phyloP scores from a whole-genome alignment of 257 asterid species.

The Euphrasia confusa region DNA sequence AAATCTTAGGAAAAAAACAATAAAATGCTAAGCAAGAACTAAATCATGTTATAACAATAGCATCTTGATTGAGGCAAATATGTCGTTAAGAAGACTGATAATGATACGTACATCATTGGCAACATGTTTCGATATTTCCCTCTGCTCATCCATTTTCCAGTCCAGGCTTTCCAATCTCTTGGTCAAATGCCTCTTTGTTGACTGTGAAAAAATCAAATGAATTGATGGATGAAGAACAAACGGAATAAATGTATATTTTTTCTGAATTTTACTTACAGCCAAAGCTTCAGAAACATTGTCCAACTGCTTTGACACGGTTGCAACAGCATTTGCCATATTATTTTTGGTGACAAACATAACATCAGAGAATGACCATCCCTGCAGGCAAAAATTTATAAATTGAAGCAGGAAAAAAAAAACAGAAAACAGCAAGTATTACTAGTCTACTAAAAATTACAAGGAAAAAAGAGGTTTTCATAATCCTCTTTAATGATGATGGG shows the following conservation, averaged over 20 bases:
- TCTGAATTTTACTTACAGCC: slow-evolving; percentile 44
- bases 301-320: slow-evolving; percentile 70
- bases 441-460: background rate
- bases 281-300: slow-evolving; percentile 69
- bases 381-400: slow-evolving; percentile 21
- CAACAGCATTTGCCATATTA: slow-evolving; percentile 81
- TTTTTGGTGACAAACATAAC: slow-evolving; percentile 73
- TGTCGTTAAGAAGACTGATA: slow-evolving; percentile 11
- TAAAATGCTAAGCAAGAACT: slow-evolving; percentile 13
- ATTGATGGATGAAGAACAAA: slow-evolving; percentile 13
- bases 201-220: slow-evolving; percentile 37
- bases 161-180: slow-evolving; percentile 71
- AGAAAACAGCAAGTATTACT: background rate
- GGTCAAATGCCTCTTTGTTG: slow-evolving; percentile 65
- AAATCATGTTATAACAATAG: slow-evolving; percentile 11
- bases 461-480: background rate
- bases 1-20: slow-evolving; percentile 3
- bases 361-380: slow-evolving; percentile 77
- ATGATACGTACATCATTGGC: slow-evolving; percentile 53
- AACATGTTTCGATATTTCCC: slow-evolving; percentile 51
- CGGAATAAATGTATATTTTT: slow-evolving; percentile 3
- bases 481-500: background rate
- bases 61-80: slow-evolving; percentile 7
- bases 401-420: slow-evolving; percentile 12
- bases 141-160: slow-evolving; percentile 75